Percentiles rank a stretch among this genome's conserved stretches.
Conservation (phyloP, 768 basidiomycete genomes). For the Mrakia frigida region DNA sequence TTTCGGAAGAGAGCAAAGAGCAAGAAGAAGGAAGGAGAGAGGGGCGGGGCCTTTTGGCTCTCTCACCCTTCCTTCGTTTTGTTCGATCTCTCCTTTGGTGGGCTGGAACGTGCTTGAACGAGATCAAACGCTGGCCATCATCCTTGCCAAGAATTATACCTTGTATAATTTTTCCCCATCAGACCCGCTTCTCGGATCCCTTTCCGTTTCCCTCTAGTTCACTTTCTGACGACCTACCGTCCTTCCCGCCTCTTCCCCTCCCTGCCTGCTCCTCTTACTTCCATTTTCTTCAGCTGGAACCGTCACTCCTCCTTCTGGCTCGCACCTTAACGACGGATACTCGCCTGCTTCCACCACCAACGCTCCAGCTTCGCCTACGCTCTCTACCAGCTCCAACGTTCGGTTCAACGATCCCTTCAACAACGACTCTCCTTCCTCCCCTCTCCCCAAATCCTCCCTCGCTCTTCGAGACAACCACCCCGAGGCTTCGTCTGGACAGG, state of each 20-base stretch:
- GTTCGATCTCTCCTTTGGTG: neutral
- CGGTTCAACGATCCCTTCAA: neutral
- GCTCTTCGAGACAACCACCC: constrained; percentile 45
- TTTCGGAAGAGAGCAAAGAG: too few species aligned
- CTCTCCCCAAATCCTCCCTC: constrained; percentile 31
- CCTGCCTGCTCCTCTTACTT: neutral
- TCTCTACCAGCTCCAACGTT: neutral
- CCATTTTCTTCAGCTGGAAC: neutral
- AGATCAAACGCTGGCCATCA: neutral
- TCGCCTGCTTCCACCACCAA: neutral
- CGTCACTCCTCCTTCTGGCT: neutral
- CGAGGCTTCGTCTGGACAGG: constrained; percentile 42
- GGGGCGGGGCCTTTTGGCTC: neutral
- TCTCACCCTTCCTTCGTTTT: neutral
- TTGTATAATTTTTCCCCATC: neutral
- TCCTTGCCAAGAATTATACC: neutral
- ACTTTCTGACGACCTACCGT: neutral
- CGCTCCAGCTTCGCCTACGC: constrained; percentile 10
- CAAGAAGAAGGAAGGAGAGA: neutral
- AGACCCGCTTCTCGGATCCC: neutral
- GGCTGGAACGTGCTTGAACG: neutral
- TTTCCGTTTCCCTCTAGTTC: neutral
- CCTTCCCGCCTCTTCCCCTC: neutral
- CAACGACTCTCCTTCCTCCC: constrained; percentile 11
- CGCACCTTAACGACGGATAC: neutral